phyloP scores from a whole-genome alignment of 2,329 filamentous ascomycete genomes.

The Fusarium sp. region DNA sequence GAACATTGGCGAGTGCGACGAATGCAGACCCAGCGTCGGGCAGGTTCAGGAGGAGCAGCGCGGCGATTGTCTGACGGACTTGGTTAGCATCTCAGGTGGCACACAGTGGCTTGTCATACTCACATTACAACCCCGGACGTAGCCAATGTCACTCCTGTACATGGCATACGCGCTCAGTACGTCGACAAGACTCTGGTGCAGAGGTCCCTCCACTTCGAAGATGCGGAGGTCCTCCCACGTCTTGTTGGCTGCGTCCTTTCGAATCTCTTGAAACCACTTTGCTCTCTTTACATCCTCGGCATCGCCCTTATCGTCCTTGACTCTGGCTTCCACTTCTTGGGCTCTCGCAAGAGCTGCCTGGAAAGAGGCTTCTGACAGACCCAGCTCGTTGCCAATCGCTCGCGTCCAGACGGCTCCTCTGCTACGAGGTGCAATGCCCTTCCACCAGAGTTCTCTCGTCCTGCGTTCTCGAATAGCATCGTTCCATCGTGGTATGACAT shows the following conservation, averaged over 20 bases:
- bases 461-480: slow-evolving; percentile 74
- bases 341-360: slow-evolving; percentile 76
- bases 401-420: slow-evolving; percentile 76
- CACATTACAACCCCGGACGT: slow-evolving; percentile 79
- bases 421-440: slow-evolving; percentile 76
- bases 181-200: slow-evolving; percentile 75
- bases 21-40: slow-evolving; percentile 72
- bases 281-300: slow-evolving; percentile 66
- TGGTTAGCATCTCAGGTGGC: slow-evolving; percentile 29
- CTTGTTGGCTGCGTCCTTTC: slow-evolving; percentile 68
- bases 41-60: slow-evolving; percentile 77
- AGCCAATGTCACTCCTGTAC: slow-evolving; percentile 85
- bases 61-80: slow-evolving; percentile 71
- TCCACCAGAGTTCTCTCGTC: slow-evolving; percentile 85
- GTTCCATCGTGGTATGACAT: slow-evolving; percentile 81
- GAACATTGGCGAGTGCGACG: slow-evolving; percentile 77
- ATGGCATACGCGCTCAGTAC: slow-evolving; percentile 82
- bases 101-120: slow-evolving; percentile 49
- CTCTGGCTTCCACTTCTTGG: slow-evolving; percentile 67
- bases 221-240: slow-evolving; percentile 80
- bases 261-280: slow-evolving; percentile 72
- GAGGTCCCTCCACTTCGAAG: slow-evolving; percentile 73
- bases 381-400: slow-evolving; percentile 79
- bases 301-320: slow-evolving; percentile 61
- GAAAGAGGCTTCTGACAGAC: slow-evolving; percentile 74